phyloP scores from a whole-genome alignment of 768 basidiomycete species.

The Suillus brevipes region DNA sequence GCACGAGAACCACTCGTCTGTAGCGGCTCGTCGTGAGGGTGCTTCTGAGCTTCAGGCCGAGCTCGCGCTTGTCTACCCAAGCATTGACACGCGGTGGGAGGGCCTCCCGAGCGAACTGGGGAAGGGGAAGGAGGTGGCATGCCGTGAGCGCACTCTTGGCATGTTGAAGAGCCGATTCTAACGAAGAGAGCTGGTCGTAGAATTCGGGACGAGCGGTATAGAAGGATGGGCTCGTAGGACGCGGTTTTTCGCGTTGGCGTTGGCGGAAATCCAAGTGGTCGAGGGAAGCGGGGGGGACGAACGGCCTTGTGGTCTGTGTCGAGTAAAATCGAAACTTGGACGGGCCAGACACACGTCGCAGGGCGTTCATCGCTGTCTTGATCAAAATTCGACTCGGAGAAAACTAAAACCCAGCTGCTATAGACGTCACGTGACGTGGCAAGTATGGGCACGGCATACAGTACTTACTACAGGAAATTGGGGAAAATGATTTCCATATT shows the following conservation, averaged over 20 bases:
- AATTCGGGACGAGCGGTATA: slow-evolving; percentile 79
- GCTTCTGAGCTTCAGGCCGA: slow-evolving; percentile 56
- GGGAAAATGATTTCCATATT: no score
- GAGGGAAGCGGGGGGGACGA: slow-evolving; percentile 38
- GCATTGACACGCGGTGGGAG: slow-evolving; percentile 59
- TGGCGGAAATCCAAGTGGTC: slow-evolving; percentile 12
- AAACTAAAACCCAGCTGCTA: background rate
- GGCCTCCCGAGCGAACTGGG: slow-evolving; percentile 60
- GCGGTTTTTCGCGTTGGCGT: slow-evolving; percentile 10
- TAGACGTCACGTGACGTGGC: background rate
- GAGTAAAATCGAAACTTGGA: slow-evolving; percentile 12
- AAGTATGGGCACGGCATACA: no score
- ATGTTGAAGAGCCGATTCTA: slow-evolving; percentile 62
- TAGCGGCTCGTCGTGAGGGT: slow-evolving; percentile 71
- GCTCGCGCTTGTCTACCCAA: slow-evolving; percentile 68
- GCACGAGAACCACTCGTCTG: slow-evolving; percentile 57
- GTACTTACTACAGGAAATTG: no score
- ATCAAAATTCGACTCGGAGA: background rate
- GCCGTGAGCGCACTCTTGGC: slow-evolving; percentile 60
- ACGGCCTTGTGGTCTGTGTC: slow-evolving; percentile 25
- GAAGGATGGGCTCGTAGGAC: slow-evolving; percentile 73
- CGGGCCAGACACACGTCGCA: background rate
- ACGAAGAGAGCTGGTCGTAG: slow-evolving; percentile 66
- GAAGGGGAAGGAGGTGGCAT: slow-evolving; percentile 77
- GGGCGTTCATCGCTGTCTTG: slow-evolving; percentile 32